phyloP scores from a whole-genome alignment of 805 yeast species.

The Vanderwaltozyma yarrowii region DNA sequence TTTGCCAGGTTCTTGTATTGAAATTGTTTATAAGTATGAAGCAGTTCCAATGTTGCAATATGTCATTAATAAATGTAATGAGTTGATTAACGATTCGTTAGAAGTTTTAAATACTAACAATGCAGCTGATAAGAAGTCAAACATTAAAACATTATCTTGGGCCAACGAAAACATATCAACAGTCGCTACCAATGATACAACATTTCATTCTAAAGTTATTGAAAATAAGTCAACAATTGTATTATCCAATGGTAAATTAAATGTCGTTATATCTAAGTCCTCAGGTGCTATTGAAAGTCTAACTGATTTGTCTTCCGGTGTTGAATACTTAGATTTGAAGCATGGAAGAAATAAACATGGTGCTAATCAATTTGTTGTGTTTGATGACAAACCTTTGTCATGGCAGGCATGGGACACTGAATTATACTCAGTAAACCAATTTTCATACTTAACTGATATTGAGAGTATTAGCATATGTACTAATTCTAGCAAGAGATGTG shows the following conservation, averaged over 20 bases:
- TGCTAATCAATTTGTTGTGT: slow-evolving; percentile 73
- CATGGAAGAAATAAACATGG: slow-evolving; percentile 47
- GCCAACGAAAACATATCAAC: slow-evolving; percentile 23
- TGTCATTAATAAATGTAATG: slow-evolving; percentile 43
- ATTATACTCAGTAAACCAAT: slow-evolving; percentile 70
- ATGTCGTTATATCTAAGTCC: slow-evolving; percentile 41
- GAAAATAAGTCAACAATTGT: slow-evolving; percentile 34
- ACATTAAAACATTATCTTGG: slow-evolving; percentile 60
- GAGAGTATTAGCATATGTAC: slow-evolving; percentile 29
- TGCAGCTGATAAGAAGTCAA: slow-evolving; percentile 1
- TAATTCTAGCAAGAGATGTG: slow-evolving; percentile 44
- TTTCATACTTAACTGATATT: slow-evolving; percentile 35
- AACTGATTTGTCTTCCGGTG: slow-evolving; percentile 42
- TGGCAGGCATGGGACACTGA: slow-evolving; percentile 99
- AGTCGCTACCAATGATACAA: slow-evolving; percentile 16
- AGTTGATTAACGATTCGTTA: slow-evolving; percentile 43
- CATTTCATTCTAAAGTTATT: neutral
- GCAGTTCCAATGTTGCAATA: slow-evolving; percentile 67
- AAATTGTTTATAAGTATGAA: slow-evolving; percentile 81
- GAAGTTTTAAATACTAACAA: slow-evolving; percentile 30
- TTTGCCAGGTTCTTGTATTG: slow-evolving; percentile 94
- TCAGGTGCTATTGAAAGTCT: slow-evolving; percentile 59
- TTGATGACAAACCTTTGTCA: slow-evolving; percentile 81
- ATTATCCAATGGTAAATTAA: slow-evolving; percentile 52
- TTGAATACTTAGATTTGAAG: slow-evolving; percentile 58